A percentile compares a stretch with the other conserved stretches of the same genome.
Conservation (phyloP, 345 rosid species). For the Xanthoceras sorbifolium region DNA sequence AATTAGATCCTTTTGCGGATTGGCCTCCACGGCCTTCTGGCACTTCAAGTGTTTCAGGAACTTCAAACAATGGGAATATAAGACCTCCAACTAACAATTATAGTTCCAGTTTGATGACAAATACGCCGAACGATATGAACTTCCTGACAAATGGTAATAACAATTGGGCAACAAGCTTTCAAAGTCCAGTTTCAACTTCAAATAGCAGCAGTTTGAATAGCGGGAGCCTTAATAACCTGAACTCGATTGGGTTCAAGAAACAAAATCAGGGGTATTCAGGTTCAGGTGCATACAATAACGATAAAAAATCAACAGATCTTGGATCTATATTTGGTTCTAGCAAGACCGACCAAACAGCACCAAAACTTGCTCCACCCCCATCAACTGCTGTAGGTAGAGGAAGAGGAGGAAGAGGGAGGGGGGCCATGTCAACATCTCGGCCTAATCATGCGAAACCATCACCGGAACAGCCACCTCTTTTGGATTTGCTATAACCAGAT, state of each 20-base stretch:
- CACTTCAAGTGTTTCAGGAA: conserved; percentile 37
- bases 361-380: conserved; percentile 93
- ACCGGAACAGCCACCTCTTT: conserved; percentile 60
- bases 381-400: conserved; percentile 73
- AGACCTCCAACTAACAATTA: conserved; percentile 25
- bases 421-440: conserved; percentile 40
- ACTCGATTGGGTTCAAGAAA: conserved; percentile 54
- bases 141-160: conserved; percentile 34
- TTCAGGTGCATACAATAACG: conserved; percentile 32
- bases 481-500: conserved; percentile 68
- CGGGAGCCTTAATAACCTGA: conserved; percentile 33
- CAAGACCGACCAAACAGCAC: conserved; percentile 59
- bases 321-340: conserved; percentile 71
- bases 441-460: conserved; percentile 44
- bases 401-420: conserved; percentile 66
- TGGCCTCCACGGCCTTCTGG: conserved; percentile 77
- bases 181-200: conserved; percentile 36
- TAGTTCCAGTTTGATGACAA: conserved; percentile 33
- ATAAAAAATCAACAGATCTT: conserved; percentile 60
- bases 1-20: conserved; percentile 83
- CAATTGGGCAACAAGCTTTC: conserved; percentile 58
- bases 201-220: conserved; percentile 34
- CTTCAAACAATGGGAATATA: conserved; percentile 45
- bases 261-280: conserved; percentile 53
- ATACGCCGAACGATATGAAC: conserved; percentile 27